Conservation (phyloP, 306 rosid species). For the cucumber (Cucumis sativus) region DNA sequence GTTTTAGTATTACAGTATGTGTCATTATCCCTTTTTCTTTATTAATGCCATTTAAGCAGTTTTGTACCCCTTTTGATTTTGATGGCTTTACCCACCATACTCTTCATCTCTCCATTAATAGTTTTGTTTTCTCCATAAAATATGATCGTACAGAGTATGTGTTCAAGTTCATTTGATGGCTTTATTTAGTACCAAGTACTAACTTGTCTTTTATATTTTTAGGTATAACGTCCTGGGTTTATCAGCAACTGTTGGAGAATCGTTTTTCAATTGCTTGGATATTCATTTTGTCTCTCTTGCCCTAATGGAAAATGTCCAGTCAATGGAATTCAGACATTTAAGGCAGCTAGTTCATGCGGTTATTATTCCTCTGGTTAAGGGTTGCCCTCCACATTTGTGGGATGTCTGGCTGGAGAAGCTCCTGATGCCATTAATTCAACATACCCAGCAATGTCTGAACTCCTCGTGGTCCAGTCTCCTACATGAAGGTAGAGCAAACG, state of each 20-base stretch:
- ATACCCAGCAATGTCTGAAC: constrained; percentile 59
- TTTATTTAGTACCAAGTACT: constrained; percentile 1
- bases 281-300: constrained; percentile 54
- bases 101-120: background rate
- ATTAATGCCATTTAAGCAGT: background rate
- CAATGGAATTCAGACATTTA: constrained; percentile 96
- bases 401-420: constrained; percentile 85
- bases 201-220: constrained; percentile 13
- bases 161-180: background rate
- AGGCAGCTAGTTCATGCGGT: constrained; percentile 79
- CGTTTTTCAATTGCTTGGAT: constrained; percentile 66
- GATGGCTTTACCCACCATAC: background rate
- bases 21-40: background rate
- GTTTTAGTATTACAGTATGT: background rate
- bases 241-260: constrained; percentile 72
- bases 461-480: constrained; percentile 81
- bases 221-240: constrained; percentile 91
- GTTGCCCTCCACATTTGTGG: constrained; percentile 78
- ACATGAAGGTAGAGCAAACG: constrained; percentile 80
- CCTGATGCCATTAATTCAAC: constrained; percentile 60
- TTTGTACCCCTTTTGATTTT: background rate
- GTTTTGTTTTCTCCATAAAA: background rate
- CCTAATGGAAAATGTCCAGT: constrained; percentile 77
- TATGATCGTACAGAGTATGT: background rate
- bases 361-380: constrained; percentile 67